These are phyloP conservation scores for Primulina tabacum DNA, from an alignment of 257 asterid species.

Conservation along the genomic window DNA sequence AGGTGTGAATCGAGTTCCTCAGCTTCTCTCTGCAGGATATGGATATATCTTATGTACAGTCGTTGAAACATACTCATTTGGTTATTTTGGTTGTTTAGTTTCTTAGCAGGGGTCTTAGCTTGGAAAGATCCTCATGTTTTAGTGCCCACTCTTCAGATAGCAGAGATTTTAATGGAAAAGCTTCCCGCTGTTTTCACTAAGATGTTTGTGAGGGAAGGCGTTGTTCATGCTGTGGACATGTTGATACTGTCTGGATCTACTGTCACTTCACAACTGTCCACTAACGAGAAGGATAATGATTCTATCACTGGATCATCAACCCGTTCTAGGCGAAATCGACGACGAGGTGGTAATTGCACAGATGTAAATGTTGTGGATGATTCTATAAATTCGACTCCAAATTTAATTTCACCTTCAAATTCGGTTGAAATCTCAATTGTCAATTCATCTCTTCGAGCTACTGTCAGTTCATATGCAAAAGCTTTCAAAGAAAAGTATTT, in stretches of 20 bases:
- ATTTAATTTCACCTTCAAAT: constrained; percentile 49
- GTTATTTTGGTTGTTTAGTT: constrained; percentile 42
- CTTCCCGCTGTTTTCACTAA: constrained; percentile 84
- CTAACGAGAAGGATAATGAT: constrained; percentile 76
- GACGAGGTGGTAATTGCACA: constrained; percentile 58
- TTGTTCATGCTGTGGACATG: constrained; percentile 88
- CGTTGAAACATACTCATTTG: constrained; percentile 23
- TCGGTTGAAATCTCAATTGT: constrained; percentile 51
- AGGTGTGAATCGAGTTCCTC: constrained; percentile 46
- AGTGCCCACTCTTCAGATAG: constrained; percentile 92
- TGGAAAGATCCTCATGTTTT: constrained; percentile 99
- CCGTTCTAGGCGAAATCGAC: constrained; percentile 78
- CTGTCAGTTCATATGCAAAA: constrained; percentile 80
- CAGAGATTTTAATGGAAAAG: constrained; percentile 95
- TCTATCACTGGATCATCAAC: constrained; percentile 70
- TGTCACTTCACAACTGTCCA: constrained; percentile 50
- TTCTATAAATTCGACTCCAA: constrained; percentile 42
- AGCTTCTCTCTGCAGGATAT: constrained; percentile 13
- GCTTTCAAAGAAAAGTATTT: constrained; percentile 85
- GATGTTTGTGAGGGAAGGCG: constrained; percentile 96
- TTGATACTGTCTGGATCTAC: constrained; percentile 56
- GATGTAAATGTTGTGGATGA: constrained; percentile 61
- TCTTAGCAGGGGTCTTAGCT: constrained; percentile 96
- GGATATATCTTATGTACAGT: constrained; percentile 14
- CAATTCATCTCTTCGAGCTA: constrained; percentile 59